These are phyloP conservation scores for Trichosporon sp. DNA, from an alignment of 1,284 basidiomycete genomes.

Conservation along the genomic window DNA sequence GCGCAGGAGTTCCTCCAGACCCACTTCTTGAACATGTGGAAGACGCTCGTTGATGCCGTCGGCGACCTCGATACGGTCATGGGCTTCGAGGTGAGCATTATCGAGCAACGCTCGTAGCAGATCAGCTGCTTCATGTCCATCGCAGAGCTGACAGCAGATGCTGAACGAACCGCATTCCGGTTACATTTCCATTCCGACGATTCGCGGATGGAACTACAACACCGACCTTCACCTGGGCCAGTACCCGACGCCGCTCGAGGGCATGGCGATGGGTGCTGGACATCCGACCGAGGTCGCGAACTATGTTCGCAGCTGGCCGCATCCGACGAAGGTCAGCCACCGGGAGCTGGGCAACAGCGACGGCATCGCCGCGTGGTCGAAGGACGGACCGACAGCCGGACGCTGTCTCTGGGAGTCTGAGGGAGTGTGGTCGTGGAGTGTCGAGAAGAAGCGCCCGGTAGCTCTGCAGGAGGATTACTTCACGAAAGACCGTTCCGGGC, in stretches of 20 bases:
- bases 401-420: constrained; percentile 87
- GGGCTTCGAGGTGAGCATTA: constrained; percentile 75
- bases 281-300: constrained; percentile 70
- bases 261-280: constrained; percentile 79
- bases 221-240: constrained; percentile 88
- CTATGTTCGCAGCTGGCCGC: constrained; percentile 80
- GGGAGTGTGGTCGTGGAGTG: constrained; percentile 91
- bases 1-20: constrained; percentile 84
- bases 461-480: constrained; percentile 88
- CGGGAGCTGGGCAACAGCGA: constrained; percentile 59
- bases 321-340: constrained; percentile 65
- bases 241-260: constrained; percentile 78
- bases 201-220: constrained; percentile 85
- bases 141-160: constrained; percentile 60
- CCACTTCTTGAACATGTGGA: constrained; percentile 77
- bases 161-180: constrained; percentile 97
- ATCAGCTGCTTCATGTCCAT: not conserved
- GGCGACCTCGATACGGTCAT: constrained; percentile 76
- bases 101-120: no score
- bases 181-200: constrained; percentile 77
- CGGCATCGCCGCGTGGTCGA: constrained; percentile 68
- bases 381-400: constrained; percentile 69
- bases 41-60: constrained; percentile 68
- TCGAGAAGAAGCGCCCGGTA: constrained; percentile 67
- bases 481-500: constrained; percentile 65